Evolutionary conservation across 768 basidiomycete genomes (phyloP), one percentile per base, ranked within the genome.

Genomic region (Psilocybe cubensis): DNA sequence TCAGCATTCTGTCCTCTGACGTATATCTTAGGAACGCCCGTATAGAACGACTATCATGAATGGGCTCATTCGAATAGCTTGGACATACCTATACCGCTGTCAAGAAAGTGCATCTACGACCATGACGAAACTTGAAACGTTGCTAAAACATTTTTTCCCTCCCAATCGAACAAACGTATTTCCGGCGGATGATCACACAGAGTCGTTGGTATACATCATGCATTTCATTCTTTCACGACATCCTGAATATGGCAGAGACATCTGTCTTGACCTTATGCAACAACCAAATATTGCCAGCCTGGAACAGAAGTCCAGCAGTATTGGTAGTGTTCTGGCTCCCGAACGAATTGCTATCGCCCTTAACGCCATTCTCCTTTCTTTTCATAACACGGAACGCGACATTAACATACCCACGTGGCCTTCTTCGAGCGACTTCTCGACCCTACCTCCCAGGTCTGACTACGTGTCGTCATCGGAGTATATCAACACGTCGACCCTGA

Each of bases 61-160:
- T 62, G 91, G 92, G 11, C 83, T 91, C 54, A 69, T 94, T 60
- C 86, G 96, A 8, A 72, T 97, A 40, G 74, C 95, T 29, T 98
- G 95, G 96, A 92, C 94, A 2, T 98, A 97, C 70, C 78, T 97
- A n/a, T 96, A 93, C 68, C 88, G 96, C 14, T 96, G 94, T 67
- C 87, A 89, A 61, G 96, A 98, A 70, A 82, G 90, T 4, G 76
- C 84, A 1, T 91, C 94, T 0, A 88, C 91, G 2, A 87, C 86
- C n/a, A 84, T 86, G n/a, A 74, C 85, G 25, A 93, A 89, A 66
- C 72, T 98, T 38, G 94, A 97, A 59, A 74, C 72, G 0, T 66
- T 96, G 35, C 67, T 92, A 48, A 92, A 87, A 63, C 78, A 86
- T 50, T 88, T 96, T 70, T 93, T 95, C 68, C 93, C 95, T 4